Percentiles rank a stretch among this genome's conserved stretches.
Evolutionary conservation across 2,329 filamentous ascomycete genomes (phyloP).

Genomic region (Neoscytalidium dimidiatum): DNA sequence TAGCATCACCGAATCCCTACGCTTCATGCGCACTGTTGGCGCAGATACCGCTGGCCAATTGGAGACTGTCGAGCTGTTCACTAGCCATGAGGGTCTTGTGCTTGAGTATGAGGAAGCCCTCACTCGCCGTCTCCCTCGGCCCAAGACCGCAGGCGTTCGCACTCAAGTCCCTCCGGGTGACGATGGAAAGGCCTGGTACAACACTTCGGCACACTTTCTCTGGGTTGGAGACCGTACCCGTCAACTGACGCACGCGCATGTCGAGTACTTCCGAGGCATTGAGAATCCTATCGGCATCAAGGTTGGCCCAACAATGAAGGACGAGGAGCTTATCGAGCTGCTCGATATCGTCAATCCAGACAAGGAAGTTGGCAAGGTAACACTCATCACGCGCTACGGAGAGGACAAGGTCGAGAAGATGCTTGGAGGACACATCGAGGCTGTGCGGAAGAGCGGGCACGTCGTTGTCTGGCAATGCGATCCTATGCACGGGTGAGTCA

Average conservation of each 20-base stretch:
- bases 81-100: constrained; percentile 90
- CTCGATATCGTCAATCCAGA: constrained; percentile 83
- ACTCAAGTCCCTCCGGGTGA: constrained; percentile 22
- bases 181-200: constrained; percentile 71
- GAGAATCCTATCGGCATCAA: constrained; percentile 97
- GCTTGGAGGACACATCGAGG: constrained; percentile 82
- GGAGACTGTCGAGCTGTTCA: constrained; percentile 92
- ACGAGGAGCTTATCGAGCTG: constrained; percentile 73
- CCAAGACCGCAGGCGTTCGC: constrained; percentile 45
- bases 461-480: constrained; percentile 96
- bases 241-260: constrained; percentile 88
- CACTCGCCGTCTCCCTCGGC: constrained; percentile 73
- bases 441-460: constrained; percentile 77
- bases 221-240: constrained; percentile 98
- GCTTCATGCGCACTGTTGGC: constrained; percentile 92
- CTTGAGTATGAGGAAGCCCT: constrained; percentile 92
- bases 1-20: constrained; percentile 85
- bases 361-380: constrained; percentile 87
- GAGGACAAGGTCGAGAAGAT: constrained; percentile 73
- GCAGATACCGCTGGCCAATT: constrained; percentile 82
- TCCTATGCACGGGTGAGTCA: constrained; percentile 82
- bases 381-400: constrained; percentile 93
- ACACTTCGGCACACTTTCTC: constrained; percentile 94
- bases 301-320: constrained; percentile 82
- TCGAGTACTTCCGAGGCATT: constrained; percentile 96